Conservation (phyloP, 805 yeast species). For the Monosporozyma aerobia region DNA sequence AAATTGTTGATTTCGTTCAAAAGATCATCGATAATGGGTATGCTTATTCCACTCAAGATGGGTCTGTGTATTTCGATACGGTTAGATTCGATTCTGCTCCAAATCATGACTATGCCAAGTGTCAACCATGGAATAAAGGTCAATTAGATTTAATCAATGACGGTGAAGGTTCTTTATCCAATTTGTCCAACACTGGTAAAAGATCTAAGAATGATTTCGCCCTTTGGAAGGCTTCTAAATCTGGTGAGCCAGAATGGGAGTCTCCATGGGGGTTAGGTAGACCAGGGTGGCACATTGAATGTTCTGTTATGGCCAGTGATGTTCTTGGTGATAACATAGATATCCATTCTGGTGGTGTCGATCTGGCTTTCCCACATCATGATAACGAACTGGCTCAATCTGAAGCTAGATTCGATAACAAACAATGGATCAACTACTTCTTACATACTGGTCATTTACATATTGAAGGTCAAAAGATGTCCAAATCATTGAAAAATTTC, state of each 20-base stretch:
- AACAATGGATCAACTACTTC: slow-evolving; percentile 96
- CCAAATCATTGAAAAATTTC: slow-evolving; percentile 88
- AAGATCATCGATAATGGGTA: slow-evolving; percentile 69
- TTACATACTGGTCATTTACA: slow-evolving; percentile 96
- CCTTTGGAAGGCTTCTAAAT: slow-evolving; percentile 90
- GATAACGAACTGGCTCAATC: slow-evolving; percentile 97
- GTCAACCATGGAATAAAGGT: slow-evolving; percentile 98
- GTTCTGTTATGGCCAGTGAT: slow-evolving; percentile 97
- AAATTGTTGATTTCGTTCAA: slow-evolving; percentile 71
- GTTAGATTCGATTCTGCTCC: slow-evolving; percentile 62
- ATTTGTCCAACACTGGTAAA: slow-evolving; percentile 44
- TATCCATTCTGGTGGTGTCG: slow-evolving; percentile 95
- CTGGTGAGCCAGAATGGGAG: slow-evolving; percentile 94
- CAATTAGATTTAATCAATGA: slow-evolving; percentile 77
- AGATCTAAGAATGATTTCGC: slow-evolving; percentile 82
- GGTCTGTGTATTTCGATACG: slow-evolving; percentile 95
- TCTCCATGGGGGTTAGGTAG: slow-evolving; percentile 97
- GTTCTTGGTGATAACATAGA: slow-evolving; percentile 77
- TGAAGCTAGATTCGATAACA: slow-evolving; percentile 81
- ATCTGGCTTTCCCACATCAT: slow-evolving; percentile 97
- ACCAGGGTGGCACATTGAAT: slow-evolving; percentile 99
- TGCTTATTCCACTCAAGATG: slow-evolving; percentile 77
- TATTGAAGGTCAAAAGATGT: slow-evolving; percentile 98
- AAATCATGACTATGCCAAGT: slow-evolving; percentile 81
- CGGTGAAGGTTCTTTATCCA: slow-evolving; percentile 82